Conservation (phyloP, 805 yeast species). For the Saccharomycopsis sp. region DNA sequence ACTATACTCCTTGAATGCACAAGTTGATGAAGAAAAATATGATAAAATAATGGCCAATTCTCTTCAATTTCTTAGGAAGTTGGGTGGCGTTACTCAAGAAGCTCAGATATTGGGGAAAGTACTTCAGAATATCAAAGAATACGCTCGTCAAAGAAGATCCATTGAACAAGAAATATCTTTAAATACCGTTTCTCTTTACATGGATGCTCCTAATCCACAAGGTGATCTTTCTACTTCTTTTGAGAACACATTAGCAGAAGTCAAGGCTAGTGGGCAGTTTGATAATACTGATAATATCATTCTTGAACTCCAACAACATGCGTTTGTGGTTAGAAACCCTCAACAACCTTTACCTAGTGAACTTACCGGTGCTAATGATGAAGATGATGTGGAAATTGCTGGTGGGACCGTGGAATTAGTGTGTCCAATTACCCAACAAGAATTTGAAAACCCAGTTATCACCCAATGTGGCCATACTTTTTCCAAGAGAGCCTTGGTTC, state of each 20-base stretch:
- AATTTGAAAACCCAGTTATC: conserved; percentile 44
- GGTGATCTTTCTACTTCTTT: neutral
- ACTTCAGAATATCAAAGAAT: too few species aligned
- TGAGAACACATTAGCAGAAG: neutral
- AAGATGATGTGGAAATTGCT: conserved; percentile 52
- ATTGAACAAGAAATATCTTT: too few species aligned
- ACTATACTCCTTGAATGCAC: too few species aligned
- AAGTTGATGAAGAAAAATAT: too few species aligned
- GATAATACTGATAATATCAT: neutral
- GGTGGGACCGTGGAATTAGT: conserved; percentile 63
- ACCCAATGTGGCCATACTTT: conserved; percentile 55
- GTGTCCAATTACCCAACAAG: conserved; percentile 54
- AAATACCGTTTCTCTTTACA: too few species aligned
- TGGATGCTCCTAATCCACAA: neutral
- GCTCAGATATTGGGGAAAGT: too few species aligned
- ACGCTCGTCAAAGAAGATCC: too few species aligned
- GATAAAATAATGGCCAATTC: too few species aligned
- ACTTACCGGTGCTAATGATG: conserved; percentile 28
- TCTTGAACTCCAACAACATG: conserved; percentile 8
- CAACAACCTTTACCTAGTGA: conserved; percentile 47
- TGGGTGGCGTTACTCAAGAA: too few species aligned
- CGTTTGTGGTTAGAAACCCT: conserved; percentile 47
- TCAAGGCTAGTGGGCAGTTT: neutral
- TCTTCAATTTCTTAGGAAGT: too few species aligned
- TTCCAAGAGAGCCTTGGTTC: conserved; percentile 37